Evolutionary conservation across 2,329 filamentous ascomycete genomes (phyloP).

Genomic region (Podosphaera xanthii): DNA sequence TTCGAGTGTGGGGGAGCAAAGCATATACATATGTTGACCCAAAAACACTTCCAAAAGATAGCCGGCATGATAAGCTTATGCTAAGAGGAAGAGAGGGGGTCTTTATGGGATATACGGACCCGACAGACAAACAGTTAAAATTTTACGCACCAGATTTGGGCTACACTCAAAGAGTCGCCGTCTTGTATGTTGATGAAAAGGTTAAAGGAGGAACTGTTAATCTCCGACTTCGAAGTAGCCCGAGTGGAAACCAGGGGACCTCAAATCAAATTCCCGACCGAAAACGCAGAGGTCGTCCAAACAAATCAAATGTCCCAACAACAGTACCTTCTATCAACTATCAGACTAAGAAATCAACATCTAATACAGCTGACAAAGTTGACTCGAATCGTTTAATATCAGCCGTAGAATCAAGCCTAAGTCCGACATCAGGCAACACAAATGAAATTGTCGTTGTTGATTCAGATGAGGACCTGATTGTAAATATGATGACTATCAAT

Average conservation of each 20-base stretch:
- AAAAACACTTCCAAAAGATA: not conserved
- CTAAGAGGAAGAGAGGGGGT: not conserved
- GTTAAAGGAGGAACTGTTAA: not conserved
- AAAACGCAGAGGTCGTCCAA: too few relatives aligned
- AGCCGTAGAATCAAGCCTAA: too few relatives aligned
- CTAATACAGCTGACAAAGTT: too few relatives aligned
- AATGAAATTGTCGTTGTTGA: too few relatives aligned
- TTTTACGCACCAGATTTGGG: not conserved
- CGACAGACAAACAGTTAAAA: not conserved
- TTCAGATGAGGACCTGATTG: too few relatives aligned
- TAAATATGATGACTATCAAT: too few relatives aligned
- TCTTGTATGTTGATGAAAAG: conserved; percentile 1
- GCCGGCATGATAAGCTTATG: not conserved
- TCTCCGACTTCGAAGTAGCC: not conserved
- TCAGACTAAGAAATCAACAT: too few relatives aligned
- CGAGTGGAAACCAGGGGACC: not conserved
- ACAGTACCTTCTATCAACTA: too few relatives aligned
- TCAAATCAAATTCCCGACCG: not conserved
- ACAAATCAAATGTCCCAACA: too few relatives aligned
- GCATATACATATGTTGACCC: not conserved
- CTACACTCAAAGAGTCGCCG: not conserved
- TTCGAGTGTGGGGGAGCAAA: not conserved
- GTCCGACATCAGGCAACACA: too few relatives aligned
- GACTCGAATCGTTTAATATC: too few relatives aligned
- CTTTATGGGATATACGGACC: not conserved